Conservation (phyloP, 495 filamentous ascomycete species). For the Articulospora tetracladia region DNA sequence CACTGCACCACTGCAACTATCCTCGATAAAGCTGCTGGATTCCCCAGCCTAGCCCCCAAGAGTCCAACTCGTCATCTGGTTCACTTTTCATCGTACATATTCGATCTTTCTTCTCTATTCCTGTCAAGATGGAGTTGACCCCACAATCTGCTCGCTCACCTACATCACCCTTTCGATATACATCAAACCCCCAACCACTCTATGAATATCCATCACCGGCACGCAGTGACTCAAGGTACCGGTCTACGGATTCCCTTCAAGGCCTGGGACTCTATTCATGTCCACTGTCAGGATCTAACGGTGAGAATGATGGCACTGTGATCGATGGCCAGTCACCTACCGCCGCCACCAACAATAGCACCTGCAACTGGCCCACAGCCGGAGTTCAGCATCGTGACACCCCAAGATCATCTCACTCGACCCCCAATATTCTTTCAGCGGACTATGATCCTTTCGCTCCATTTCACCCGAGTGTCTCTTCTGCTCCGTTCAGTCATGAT, state of each 20-base stretch:
- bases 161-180: conserved; percentile 22
- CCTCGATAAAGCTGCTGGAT: conserved; percentile 8
- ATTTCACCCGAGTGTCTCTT: conserved; percentile 33
- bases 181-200: conserved; percentile 20
- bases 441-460: conserved; percentile 50
- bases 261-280: conserved; percentile 23
- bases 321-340: conserved; percentile 11
- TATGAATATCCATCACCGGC: conserved; percentile 29
- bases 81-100: neutral
- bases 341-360: conserved; percentile 13
- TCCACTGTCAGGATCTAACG: conserved; percentile 19
- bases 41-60: conserved; percentile 8
- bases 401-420: conserved; percentile 19
- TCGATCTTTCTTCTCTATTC: conserved; percentile 8
- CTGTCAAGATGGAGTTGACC: conserved; percentile 26
- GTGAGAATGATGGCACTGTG: conserved; percentile 14
- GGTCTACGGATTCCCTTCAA: conserved; percentile 19
- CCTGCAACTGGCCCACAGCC: conserved; percentile 16
- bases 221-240: conserved; percentile 23
- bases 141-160: conserved; percentile 25
- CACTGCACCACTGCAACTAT: neutral
- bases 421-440: conserved; percentile 43
- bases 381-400: conserved; percentile 12
- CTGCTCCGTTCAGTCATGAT: conserved; percentile 42
- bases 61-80: neutral